Evolutionary conservation across 768 basidiomycete genomes (phyloP), one percentile per base, ranked within the genome.

Genomic region (Pleurotus cornucopiae): DNA sequence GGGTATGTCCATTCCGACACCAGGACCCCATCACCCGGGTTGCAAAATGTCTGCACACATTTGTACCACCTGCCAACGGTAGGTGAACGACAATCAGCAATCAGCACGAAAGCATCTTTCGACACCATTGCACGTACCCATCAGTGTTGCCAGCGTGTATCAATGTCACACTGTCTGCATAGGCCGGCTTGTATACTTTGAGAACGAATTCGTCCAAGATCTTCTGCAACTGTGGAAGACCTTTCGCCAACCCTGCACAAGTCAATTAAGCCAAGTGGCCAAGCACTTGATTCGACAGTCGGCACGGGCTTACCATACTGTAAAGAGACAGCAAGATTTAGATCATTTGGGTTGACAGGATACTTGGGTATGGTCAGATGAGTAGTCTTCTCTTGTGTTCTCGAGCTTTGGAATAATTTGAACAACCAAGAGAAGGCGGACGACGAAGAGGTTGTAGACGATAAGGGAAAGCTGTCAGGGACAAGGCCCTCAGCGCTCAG

Each of bases 1-100:
- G 90, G 85, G 65, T 91, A 95, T 0, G 88, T 83, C 85, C 85
- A 94, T 63, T 90, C 90, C 57, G 78, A 77, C 9, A 76, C 75
- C 1, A 87, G 66, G 45, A 85, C 69, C 23, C 73, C 75, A 52
- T 87, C 83, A 6, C 86, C 86, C 2, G 79, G 80, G 61, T 91
- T 85, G 66, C 81, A 82, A 6, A 95, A 70, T 18, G 86, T 83
- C 20, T 66, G 66, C 5, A 82, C 73, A 21, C 77, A 73, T 61
- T 87, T 85, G 58, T 64, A 62, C 86, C 88, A 75, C 5, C 34
- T 49, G 41, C 39, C 5, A 40, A 12, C 11, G 21, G 7, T 21
- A 6, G 26, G 14, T 13, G 20, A 16, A 44, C n/a, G 11, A 40
- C 6, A 41, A 30, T 11, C 25, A 12, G 16, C 2, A 49, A 6